Percentiles rank a stretch among this genome's conserved stretches.
Evolutionary conservation across 805 yeast genomes (phyloP).

Genomic region (Candida krabiensis): DNA sequence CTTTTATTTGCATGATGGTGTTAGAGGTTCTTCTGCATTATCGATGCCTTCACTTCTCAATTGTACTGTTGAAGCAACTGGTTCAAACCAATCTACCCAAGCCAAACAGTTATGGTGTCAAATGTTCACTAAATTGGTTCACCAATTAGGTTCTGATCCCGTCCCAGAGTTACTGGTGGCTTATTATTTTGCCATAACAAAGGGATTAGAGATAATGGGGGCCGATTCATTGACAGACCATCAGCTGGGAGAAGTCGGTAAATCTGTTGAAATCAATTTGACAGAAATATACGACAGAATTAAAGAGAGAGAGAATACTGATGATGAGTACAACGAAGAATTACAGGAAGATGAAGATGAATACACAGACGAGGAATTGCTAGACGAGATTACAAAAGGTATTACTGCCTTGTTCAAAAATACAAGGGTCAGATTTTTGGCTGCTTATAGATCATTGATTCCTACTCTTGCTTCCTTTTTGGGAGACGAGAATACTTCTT

Average conservation of each 20-base stretch:
- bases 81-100: slow-evolving; percentile 51
- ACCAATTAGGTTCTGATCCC: slow-evolving; percentile 73
- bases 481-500: slow-evolving; percentile 63
- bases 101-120: slow-evolving; percentile 70
- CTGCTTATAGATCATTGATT: slow-evolving; percentile 61
- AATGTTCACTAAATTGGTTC: slow-evolving; percentile 65
- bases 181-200: slow-evolving; percentile 70
- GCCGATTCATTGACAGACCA: slow-evolving; percentile 53
- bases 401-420: slow-evolving; percentile 69
- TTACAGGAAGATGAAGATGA: slow-evolving; percentile 82
- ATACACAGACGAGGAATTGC: slow-evolving; percentile 82
- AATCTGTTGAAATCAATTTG: slow-evolving; percentile 59
- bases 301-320: slow-evolving; percentile 67
- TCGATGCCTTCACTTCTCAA: slow-evolving; percentile 75
- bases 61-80: slow-evolving; percentile 57
- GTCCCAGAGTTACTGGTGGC: slow-evolving; percentile 79
- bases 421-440: slow-evolving; percentile 55
- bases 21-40: slow-evolving; percentile 85
- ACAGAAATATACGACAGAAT: slow-evolving; percentile 70
- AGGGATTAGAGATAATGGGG: slow-evolving; percentile 68
- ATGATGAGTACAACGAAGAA: slow-evolving; percentile 87
- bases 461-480: slow-evolving; percentile 64
- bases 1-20: slow-evolving; percentile 92
- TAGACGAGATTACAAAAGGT: slow-evolving; percentile 82
- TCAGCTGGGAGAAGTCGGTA: slow-evolving; percentile 57